Conservation (phyloP, 1,139 yeast genomes). For the Wickerhamomyces sp. region DNA sequence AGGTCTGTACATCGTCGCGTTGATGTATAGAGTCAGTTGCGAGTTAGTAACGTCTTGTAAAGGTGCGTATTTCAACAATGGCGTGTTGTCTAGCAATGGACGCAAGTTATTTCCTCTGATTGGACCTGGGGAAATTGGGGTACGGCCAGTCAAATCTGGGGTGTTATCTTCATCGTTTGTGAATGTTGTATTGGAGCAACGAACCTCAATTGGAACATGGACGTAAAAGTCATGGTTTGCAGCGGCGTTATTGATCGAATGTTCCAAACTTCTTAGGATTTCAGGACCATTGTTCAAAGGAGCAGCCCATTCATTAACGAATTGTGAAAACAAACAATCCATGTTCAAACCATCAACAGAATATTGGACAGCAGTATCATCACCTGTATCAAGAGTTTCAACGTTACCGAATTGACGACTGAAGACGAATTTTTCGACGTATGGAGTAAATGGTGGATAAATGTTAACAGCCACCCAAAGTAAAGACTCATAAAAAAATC, state of each 20-base stretch:
- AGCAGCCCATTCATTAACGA: constrained; percentile 95
- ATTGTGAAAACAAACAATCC: constrained; percentile 94
- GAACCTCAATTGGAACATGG: constrained; percentile 93
- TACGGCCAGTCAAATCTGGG: constrained; percentile 32
- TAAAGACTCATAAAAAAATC: constrained; percentile 72
- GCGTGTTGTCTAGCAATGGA: constrained; percentile 79
- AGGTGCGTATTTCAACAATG: constrained; percentile 53
- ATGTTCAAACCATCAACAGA: constrained; percentile 86
- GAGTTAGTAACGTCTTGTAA: constrained; percentile 56
- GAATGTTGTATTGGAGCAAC: constrained; percentile 82
- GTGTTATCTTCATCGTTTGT: constrained; percentile 25
- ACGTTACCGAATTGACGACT: constrained; percentile 74
- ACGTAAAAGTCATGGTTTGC: constrained; percentile 61
- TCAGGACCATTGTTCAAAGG: constrained; percentile 77
- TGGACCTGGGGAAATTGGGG: constrained; percentile 60
- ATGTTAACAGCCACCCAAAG: constrained; percentile 76
- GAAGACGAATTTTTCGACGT: constrained; percentile 79
- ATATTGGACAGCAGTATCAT: constrained; percentile 65
- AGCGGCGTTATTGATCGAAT: constrained; percentile 59
- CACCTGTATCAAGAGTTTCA: constrained; percentile 64
- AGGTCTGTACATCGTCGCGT: constrained; percentile 96
- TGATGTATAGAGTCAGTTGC: constrained; percentile 79
- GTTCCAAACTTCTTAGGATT: constrained; percentile 58
- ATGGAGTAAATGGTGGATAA: constrained; percentile 73
- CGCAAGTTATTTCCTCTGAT: constrained; percentile 78